Percentiles rank a stretch among this genome's conserved stretches.
Conservation (phyloP, 176 grass and related monocot genomes). For the Oryza nivara region DNA sequence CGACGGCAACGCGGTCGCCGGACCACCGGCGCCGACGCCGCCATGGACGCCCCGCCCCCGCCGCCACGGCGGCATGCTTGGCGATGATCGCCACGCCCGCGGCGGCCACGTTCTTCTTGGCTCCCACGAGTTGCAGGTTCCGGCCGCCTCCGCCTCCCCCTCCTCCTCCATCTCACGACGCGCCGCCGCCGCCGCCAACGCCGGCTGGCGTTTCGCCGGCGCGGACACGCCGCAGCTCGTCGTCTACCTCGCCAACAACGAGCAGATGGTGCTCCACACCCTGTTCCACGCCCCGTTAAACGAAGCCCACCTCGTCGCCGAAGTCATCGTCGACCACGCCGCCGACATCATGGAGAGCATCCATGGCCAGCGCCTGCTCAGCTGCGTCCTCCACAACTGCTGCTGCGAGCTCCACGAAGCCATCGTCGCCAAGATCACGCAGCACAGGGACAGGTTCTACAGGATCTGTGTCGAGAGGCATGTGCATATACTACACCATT, state of each 20-base stretch:
- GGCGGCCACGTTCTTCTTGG: no score
- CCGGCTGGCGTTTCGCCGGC: no score
- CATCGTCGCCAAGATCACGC: background rate
- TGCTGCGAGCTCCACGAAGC: background rate
- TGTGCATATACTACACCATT: background rate
- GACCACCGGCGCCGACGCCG: background rate
- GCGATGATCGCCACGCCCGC: background rate
- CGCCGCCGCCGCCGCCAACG: background rate
- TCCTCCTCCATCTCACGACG: no score
- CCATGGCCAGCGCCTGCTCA: conserved; percentile 12
- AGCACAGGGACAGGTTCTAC: background rate
- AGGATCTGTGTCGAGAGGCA: conserved; percentile 8
- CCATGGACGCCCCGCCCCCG: background rate
- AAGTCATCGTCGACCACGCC: background rate
- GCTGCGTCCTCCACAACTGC: background rate
- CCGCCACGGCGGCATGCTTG: background rate
- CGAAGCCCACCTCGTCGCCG: background rate
- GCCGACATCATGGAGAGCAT: conserved; percentile 2
- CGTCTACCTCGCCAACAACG: background rate
- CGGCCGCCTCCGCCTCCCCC: no score
- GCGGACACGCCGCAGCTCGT: background rate
- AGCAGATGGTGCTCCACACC: background rate
- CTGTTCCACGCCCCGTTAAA: background rate
- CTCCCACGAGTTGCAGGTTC: no score
- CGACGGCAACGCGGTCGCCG: background rate